Evolutionary conservation across 192 early-diverging fungal species (phyloP), one percentile per base, ranked within the genome.

Genomic region (Geranomyces michiganensis): DNA sequence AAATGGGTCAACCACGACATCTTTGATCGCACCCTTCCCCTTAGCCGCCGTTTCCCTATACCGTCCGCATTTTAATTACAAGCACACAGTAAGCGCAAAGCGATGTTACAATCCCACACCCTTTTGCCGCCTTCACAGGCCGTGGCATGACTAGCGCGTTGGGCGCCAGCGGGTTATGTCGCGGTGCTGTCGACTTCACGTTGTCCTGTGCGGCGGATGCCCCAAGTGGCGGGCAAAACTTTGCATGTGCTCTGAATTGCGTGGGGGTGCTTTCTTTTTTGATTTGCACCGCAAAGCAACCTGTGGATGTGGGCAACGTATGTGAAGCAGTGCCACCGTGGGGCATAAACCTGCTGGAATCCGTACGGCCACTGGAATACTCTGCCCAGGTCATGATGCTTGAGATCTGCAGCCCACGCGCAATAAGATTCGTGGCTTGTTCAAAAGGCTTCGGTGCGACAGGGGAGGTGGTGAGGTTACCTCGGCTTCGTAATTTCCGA

Each of bases 1-100:
- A 14, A 76, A 22, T 0, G 82, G 82, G 53, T 85, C 82, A 10
- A 85, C 69, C 0, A 85, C 80, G 0, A 85, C 84, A 65, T 80
- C 81, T 0, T 80, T 48, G 17, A 81, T 41, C 36, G 10, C 36
- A 10, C 36, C 36, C 3, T 41, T 41, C 36, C 36, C 36, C 5
- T 10, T 3, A 41, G 36, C 36, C 36, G 36, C 36, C 36, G 53
- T 14, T 69, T 30, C 44, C 9, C 49, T 13, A 19, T 31, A 31
- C 61, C 53, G 29, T 19, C 12, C 29, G 9, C 3, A 2, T 62
- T 30, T 41, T 36, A 0, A 30, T 2, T 70, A 21, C 21, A 27
- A 27, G 19, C 62, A 26, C 53, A 2, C 21, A 67, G 13, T 10
- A 67, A 1, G 21, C n/a, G 48, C 13, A 26, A 0, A 17, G 12